A percentile compares a stretch with the other conserved stretches of the same genome.
phyloP scores from a whole-genome alignment of 305 asterid genomes.

The Fraxinus sp. region DNA sequence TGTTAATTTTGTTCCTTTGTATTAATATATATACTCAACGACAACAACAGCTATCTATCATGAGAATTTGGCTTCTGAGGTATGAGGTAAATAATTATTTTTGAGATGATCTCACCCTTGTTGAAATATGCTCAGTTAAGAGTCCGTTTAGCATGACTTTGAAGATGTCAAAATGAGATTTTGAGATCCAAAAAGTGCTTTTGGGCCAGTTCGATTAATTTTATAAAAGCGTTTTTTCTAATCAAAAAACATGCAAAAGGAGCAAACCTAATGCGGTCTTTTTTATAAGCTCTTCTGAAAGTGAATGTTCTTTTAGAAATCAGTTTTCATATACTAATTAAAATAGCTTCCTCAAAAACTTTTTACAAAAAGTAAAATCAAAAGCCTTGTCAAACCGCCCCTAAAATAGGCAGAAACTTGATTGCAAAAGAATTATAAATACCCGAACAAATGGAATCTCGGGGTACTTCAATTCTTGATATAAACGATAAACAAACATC shows the following conservation, averaged over 20 bases:
- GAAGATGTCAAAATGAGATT: no score
- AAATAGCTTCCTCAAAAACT: no score
- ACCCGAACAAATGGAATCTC: background rate
- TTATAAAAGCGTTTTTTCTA: no score
- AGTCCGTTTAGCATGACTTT: background rate
- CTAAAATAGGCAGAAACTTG: background rate
- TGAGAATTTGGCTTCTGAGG: background rate
- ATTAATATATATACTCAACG: background rate
- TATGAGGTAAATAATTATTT: background rate
- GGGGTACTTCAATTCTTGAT: conserved; percentile 7
- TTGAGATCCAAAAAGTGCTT: background rate
- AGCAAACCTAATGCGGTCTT: background rate
- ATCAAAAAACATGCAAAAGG: background rate
- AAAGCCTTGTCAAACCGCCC: background rate
- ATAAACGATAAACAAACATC: conserved; percentile 20
- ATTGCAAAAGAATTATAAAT: background rate
- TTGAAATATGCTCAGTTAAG: background rate
- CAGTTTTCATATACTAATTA: background rate
- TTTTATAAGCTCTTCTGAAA: background rate
- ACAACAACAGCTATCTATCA: background rate
- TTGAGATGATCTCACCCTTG: background rate
- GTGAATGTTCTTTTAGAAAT: background rate
- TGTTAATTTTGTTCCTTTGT: background rate
- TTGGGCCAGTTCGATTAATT: background rate
- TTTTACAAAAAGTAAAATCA: no score